phyloP scores from a whole-genome alignment of 257 asterid genomes.

The Eucommia ulmoides region DNA sequence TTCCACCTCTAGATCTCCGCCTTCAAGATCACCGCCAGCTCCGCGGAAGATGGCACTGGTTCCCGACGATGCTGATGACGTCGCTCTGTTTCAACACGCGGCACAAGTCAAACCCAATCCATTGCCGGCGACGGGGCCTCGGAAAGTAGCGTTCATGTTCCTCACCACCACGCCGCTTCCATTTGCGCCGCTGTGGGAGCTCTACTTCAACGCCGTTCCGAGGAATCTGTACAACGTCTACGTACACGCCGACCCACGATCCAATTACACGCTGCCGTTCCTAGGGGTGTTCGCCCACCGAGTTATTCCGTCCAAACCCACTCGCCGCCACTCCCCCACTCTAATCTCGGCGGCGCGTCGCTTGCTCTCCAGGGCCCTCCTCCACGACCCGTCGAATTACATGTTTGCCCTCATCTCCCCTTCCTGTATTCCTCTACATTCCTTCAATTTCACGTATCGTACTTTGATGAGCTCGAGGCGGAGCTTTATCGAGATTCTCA shows the following conservation, averaged over 20 bases:
- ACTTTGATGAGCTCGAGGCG: slow-evolving; percentile 18
- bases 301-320: slow-evolving; percentile 42
- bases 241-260: slow-evolving; percentile 48
- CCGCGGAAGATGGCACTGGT: too few species aligned
- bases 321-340: slow-evolving; percentile 53
- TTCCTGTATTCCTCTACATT: slow-evolving; percentile 48
- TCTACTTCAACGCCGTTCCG: slow-evolving; percentile 42
- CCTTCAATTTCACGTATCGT: slow-evolving; percentile 35
- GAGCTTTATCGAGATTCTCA: slow-evolving; percentile 57
- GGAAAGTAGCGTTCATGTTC: slow-evolving; percentile 74
- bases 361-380: slow-evolving; percentile 50
- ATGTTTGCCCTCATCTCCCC: slow-evolving; percentile 66
- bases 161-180: slow-evolving; percentile 58
- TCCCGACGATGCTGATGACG: slow-evolving; percentile 20
- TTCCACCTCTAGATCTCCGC: too few species aligned
- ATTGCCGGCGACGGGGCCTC: slow-evolving; percentile 9
- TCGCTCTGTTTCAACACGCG: slow-evolving; percentile 23
- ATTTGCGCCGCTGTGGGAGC: slow-evolving; percentile 63
- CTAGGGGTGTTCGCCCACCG: slow-evolving; percentile 46
- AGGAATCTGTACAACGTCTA: slow-evolving; percentile 38
- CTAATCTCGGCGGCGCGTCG: slow-evolving; percentile 64
- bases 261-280: slow-evolving; percentile 25
- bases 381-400: slow-evolving; percentile 46
- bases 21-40: too few species aligned
- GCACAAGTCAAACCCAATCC: slow-evolving; percentile 34